Base-by-base conservation (phyloP, 148 eudicot genomes). In the Pouteria glomerata region DNA sequence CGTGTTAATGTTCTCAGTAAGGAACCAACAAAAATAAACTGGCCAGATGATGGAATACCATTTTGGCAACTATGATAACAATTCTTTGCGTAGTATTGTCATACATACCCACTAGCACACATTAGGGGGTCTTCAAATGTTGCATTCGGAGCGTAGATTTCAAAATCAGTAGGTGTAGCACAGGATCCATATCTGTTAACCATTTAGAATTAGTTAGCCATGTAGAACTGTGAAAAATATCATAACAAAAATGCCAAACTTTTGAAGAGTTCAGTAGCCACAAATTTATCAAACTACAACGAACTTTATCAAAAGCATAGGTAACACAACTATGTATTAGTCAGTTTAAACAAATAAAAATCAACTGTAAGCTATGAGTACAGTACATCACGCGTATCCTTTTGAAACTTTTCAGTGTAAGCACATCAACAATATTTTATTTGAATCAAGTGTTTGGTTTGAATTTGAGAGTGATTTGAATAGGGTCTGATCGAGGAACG, bases 61-160 rank as follows among this genome's bases (percentile, higher is more conserved):
- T n/a, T n/a, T n/a, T n/a, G n/a, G n/a, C n/a, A n/a, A n/a, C n/a
- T n/a, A 70, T 1, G 15, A 72, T 0, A 45, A 23, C 33, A 30
- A 61, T 12, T 18, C 21, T 27, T 33, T n/a, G 50, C 58, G 39
- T 23, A 14, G 23, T 21, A 62, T 34, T 23, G 8, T 12, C 6
- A 19, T 4, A 70, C 79, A 51, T 85, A 91, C 97, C 97, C 94
- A 33, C 78, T 80, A 71, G 94, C 97, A 75, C 86, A 53, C 94
- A 89, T 89, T 30, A 91, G 90, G 5, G 92, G 97, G 57, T 91
- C 97, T 77, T 91, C 97, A 69, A 91, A 91, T 23, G 89, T 87
- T 50, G 97, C 97, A 82, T 89, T 51, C 0, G 85, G 85, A 35
- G 90, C 89, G 75, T 91, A 91, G 58, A 91, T 91, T 71, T 91